phyloP scores from a whole-genome alignment of 306 rosid species.

The Vigna trinervia region DNA sequence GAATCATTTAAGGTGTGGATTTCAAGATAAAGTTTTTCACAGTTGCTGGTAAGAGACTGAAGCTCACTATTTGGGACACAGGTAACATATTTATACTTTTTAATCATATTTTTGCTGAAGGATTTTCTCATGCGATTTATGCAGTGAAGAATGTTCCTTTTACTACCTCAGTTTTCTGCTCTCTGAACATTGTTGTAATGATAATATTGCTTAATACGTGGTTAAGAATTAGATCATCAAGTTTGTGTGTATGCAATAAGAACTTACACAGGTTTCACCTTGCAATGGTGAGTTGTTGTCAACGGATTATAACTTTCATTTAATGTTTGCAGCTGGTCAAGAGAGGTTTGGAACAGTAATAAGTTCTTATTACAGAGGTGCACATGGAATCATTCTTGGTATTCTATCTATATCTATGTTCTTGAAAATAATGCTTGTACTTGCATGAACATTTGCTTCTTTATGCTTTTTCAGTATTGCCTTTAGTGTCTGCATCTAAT shows the following conservation, averaged over 20 bases:
- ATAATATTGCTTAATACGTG: not conserved
- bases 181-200: not conserved
- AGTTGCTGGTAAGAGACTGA: slow-evolving; percentile 77
- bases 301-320: slow-evolving; percentile 20
- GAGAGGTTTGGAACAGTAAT: slow-evolving; percentile 95
- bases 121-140: not conserved
- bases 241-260: no score
- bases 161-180: slow-evolving; percentile 7
- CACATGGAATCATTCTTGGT: slow-evolving; percentile 97
- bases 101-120: slow-evolving; percentile 14
- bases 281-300: slow-evolving; percentile 8
- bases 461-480: slow-evolving; percentile 25
- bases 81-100: slow-evolving; percentile 53
- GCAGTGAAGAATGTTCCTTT: not conserved
- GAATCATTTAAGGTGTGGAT: slow-evolving; percentile 79
- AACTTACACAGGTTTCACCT: not conserved
- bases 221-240: no score
- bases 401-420: slow-evolving; percentile 41
- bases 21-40: slow-evolving; percentile 88
- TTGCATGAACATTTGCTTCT: slow-evolving; percentile 25
- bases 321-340: slow-evolving; percentile 80
- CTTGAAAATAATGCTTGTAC: slow-evolving; percentile 15
- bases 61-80: slow-evolving; percentile 99
- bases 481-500: slow-evolving; percentile 24
- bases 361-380: slow-evolving; percentile 94